Base-by-base conservation (phyloP, 129 eudicot genomes). In the Flaveria sonorensis region DNA sequence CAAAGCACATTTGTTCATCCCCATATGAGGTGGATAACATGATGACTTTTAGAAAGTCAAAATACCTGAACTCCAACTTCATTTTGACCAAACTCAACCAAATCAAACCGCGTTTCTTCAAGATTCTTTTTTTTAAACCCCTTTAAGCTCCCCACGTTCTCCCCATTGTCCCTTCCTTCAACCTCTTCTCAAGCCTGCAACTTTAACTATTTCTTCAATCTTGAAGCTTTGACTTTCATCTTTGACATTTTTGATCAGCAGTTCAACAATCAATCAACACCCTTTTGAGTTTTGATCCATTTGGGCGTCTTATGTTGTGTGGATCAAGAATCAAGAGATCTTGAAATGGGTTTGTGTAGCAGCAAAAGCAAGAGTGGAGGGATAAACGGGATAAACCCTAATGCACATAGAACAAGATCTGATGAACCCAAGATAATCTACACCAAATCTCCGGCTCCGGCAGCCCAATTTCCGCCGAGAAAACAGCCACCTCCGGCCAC, bases 391-490 rank as follows among this genome's bases (percentile, higher is more conserved):
- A 53, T 60, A 18, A 12, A 62, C 28, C 78, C 73, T 21, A 42
- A 72, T 64, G 83, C 78, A 15, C 83, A 63, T 47, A 40, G 63
- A 36, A 13, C 71, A 50, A 67, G 57, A 77, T 76, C 86, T 11
- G 72, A 72, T 24, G 84, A 85, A 16, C 82, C 79, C 19, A 76
- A 83, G 15, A 81, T 81, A 50, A 77, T 89, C 6, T 79, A 81
- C 89, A 71, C 86, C 1, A 83, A 88, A 81, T 79, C 96, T 5
- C 94, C 87, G 0, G 81, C 82, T 50, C 86, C 76, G 45, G 90
- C 75, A 10, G 83, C 63, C 62, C 91, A 81, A 50, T 8, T 70
- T 21, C 87, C 89, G 20, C 19, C 59, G 11, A 75, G 70, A 46
- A 76, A 76, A 32, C 85, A 70, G 48, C 77, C 81, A 15, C 85